Base-by-base conservation (phyloP, 2,329 filamentous ascomycete genomes). In the Mollisiaceae sp. region DNA sequence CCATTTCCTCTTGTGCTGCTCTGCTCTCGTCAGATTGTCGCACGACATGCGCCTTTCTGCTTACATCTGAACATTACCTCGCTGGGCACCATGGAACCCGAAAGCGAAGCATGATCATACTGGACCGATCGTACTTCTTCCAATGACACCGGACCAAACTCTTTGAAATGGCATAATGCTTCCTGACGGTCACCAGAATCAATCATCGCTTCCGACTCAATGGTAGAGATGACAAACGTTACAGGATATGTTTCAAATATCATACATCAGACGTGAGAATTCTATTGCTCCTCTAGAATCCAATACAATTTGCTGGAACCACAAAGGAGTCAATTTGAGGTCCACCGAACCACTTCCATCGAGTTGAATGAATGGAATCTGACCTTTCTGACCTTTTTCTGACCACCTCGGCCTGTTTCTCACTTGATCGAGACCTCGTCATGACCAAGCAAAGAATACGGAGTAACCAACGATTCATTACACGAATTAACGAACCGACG, bases 111-210 rank as follows among this genome's bases (percentile, higher is more conserved):
- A 8, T 4, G 43, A 32, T 32, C 6, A 32, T 32, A 32, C 27
- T 1, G 45, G 24, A 24, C 20, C 22, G 1, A 43, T 43, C 41
- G 45, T 50, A 50, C 20, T 24, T n/a, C 45, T 50, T 24, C 45
- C 45, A 50, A 43, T 43, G 41, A 43, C 41, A 43, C 15, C 18
- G n/a, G 32, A 27, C 22, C 50, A 54, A 18, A n/a, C n/a, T 4
- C 1, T 3, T 54, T 4, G 12, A 35, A 35, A 54, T 54, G 24
- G 50, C 50, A 35, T 2, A 35, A 54, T 54, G 50, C 6, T 14
- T 32, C 4, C 18, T 54, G 24, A 27, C 14, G 50, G 50, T 27
- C 50, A 54, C 50, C 50, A 54, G 50, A 54, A 35, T 54, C 22
- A 11, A 18, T 27, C 9, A 4, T 32, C 47, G 11, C 3, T 32